Base-by-base conservation (phyloP, 495 filamentous ascomycete species). In the Immersiella caudata region DNA sequence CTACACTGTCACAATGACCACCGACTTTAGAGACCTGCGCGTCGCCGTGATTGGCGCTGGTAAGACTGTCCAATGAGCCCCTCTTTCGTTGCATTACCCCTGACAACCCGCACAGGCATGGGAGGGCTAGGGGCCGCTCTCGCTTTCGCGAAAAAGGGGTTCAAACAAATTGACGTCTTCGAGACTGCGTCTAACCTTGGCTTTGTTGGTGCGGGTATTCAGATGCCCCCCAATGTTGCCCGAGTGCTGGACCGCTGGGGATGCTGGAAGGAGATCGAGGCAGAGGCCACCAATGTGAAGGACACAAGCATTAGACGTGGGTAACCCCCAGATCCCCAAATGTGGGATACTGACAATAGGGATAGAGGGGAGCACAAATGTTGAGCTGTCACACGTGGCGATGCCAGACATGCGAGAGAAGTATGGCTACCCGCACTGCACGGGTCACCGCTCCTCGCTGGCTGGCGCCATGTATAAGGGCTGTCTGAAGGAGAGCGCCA, bases 121-220 rank as follows among this genome's bases (percentile, higher is more conserved):
- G 91, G 90, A 27, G 91, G 91, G 33, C 79, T 94, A 40, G 88
- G 90, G 51, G 84, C 78, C 56, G 90, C 91, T 54, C 83, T 94
- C 24, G 88, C 90, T 26, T 83, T 93, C 46, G 90, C 90, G 6
- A 87, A 89, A 75, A 84, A 86, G 74, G 91, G 90, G 16, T 93
- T 92, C 78, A 87, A 84, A 70, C 74, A 89, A 52, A 88, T 94
- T 73, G 82, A 89, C 60, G 86, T 94, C 52, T 94, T 86, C 71
- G 91, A 94, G 74, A 85, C 80, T 27, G 90, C 91, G 0, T 86
- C 88, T 20, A 88, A 90, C 64, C 80, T 94, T 2, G 91, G 91
- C 29, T 94, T 94, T 65, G 90, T 93, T 12, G 92, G 92, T 58
- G 91, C 91, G 7, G 91, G 91, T 27, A 92, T 94, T 70, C 91